Base-by-base conservation (phyloP, 257 asterid species). In the Euphrasia confusa region DNA sequence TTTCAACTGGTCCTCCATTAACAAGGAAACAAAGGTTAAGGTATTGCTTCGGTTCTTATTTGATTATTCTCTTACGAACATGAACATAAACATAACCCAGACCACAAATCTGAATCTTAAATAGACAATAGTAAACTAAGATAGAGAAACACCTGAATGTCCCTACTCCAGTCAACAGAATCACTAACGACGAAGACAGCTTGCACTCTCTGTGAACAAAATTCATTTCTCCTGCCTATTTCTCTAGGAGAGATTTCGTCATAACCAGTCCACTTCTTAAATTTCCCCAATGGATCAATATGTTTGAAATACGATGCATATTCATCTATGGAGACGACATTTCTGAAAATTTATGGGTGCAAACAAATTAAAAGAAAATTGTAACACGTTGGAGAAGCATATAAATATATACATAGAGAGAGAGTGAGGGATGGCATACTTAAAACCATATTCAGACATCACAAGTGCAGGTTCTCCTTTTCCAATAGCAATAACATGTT, bases 131-230 rank as follows among this genome's bases (percentile, higher is more conserved):
- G 28, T 53, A 33, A 33, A 33, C 39, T 33, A 53, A 65, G 64
- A 37, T 62, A 69, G 68, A 70, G 49, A 70, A 70, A 60, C 54
- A 86, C 99, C 99, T 92, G 99, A 70, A 89, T 82, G 62, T 89
- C 99, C 80, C 97, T 80, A 83, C 96, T 83, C 99, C 99, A 92
- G 79, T 92, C 99, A 71, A 92, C 79, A 32, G 97, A 81, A 74
- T 92, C 99, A 26, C 99, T 92, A 77, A 86, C 96, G 72, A 92
- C 53, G 66, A 92, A 92, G 68, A 83, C 95, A 64, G 97, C 99
- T 54, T 74, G 72, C 68, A 89, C 96, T 63, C 81, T 75, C 79
- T 89, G 80, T 18, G 88, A 83, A 73, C 71, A 72, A 18, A 78
- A 86, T 80, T 80, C 82, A 33, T 60, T 48, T 68, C 66, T 81